Conservation (phyloP, 148 eudicot species). For the Vaccinium vitisidaea region DNA sequence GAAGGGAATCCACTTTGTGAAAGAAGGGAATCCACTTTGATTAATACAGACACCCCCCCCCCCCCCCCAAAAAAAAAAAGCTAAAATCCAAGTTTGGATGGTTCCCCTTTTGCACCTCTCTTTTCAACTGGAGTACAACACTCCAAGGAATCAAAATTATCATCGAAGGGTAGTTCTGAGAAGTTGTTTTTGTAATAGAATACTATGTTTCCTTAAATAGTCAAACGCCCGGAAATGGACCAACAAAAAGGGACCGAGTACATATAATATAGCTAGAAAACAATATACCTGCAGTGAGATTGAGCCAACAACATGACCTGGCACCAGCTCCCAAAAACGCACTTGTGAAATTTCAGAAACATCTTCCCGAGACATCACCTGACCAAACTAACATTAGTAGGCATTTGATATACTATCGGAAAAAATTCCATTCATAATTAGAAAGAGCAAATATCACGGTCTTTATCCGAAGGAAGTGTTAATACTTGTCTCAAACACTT, state of each 20-base stretch:
- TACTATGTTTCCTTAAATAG: neutral
- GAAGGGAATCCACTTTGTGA: too few species aligned
- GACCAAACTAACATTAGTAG: neutral
- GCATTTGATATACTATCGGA: neutral
- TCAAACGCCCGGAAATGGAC: neutral
- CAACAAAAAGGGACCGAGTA: neutral
- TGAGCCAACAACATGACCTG: slow-evolving; percentile 92
- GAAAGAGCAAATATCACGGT: neutral
- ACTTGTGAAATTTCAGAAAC: slow-evolving; percentile 73
- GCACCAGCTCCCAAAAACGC: slow-evolving; percentile 95
- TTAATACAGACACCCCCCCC: too few species aligned
- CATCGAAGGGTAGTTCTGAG: neutral
- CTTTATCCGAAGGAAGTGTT: neutral
- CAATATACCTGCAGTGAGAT: slow-evolving; percentile 66
- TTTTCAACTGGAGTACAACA: neutral
- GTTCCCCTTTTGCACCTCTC: neutral
- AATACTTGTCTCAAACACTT: slow-evolving; percentile 91
- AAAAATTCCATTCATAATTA: neutral
- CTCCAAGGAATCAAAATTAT: neutral
- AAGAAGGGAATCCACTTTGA: too few species aligned
- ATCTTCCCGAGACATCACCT: slow-evolving; percentile 85
- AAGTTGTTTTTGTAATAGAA: neutral
- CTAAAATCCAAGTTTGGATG: neutral
- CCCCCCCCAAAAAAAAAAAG: too few species aligned
- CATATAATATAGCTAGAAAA: neutral